Base-by-base conservation (phyloP, 768 basidiomycete species). In the Russula dissimulans region DNA sequence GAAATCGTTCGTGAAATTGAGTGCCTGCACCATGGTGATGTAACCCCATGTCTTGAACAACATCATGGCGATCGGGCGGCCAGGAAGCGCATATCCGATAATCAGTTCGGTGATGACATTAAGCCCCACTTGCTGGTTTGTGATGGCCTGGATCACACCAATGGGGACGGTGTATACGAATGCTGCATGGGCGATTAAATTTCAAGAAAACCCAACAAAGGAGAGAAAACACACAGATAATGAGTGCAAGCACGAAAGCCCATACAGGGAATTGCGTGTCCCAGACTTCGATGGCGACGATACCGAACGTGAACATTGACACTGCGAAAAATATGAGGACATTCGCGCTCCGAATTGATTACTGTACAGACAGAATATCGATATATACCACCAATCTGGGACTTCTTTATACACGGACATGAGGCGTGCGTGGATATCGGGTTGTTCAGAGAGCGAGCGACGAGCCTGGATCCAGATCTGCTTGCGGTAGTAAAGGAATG, bases 41-140 rank as follows among this genome's bases (percentile, higher is more conserved):
- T 87, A 89, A 38, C 89, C 87, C 78, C 78, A 89, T 0, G 86
- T 87, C 80, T 89, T 91, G 79, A 90, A 90, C 76, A 91, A 75
- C 89, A 91, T 89, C 78, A 83, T 88, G 0, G 90, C 89, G 57
- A 91, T 70, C 5, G 89, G 87, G 15, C 80, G 80, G 2, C 91
- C 89, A 12, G 89, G 91, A 44, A 89, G 78, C 26, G 79, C 81
- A 66, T 89, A 91, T 56, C 90, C 90, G 32, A 90, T 82, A 62
- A 92, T 83, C 43, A 91, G 75, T 71, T 92, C 90, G 3, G 89
- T 84, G 68, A 92, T 82, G 38, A 91, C 89, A 67, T 80, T 78
- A n/a, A 86, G 76, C 45, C 83, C 85, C 54, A 89, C 77, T 76
- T 88, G 83, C 67, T 89, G 87, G 66, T 89, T 91, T 7, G 89